Evolutionary conservation across 106 monocot species (phyloP).

Genomic region (Alisma plantagoaquatica): DNA sequence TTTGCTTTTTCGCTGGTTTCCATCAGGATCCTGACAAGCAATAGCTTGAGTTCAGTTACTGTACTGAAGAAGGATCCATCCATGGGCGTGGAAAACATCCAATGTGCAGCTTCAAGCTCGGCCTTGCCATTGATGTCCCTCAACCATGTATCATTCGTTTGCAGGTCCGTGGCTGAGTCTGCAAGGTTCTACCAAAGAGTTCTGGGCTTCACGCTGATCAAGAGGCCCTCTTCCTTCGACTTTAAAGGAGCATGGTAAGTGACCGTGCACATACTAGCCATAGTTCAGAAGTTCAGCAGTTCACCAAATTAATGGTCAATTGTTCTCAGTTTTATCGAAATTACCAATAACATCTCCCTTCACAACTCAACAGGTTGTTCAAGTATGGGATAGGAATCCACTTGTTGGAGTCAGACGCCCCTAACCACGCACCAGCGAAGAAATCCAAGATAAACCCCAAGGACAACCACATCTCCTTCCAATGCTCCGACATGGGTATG

Average conservation of each 20-base stretch:
- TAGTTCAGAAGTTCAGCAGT: background rate
- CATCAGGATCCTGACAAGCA: no score
- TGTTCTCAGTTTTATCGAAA: background rate
- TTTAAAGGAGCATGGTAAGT: constrained; percentile 82
- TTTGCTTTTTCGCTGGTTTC: no score
- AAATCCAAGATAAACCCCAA: constrained; percentile 66
- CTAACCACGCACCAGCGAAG: constrained; percentile 34
- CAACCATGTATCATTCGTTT: constrained; percentile 76
- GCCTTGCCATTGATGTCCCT: constrained; percentile 56
- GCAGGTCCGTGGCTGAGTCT: constrained; percentile 57
- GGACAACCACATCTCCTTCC: constrained; percentile 86
- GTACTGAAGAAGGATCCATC: no score
- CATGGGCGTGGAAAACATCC: no score
- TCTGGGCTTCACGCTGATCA: constrained; percentile 71
- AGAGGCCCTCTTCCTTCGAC: constrained; percentile 73
- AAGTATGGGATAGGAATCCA: constrained; percentile 93
- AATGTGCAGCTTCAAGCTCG: no score
- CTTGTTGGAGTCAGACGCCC: constrained; percentile 55
- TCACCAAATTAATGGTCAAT: background rate
- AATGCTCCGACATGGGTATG: constrained; percentile 55
- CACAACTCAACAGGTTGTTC: constrained; percentile 49
- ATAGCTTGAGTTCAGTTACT: no score
- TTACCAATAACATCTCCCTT: background rate
- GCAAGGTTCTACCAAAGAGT: constrained; percentile 72
- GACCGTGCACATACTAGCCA: background rate